Conservation (phyloP, 192 early-diverging fungal species). For the Podila epicladia region DNA sequence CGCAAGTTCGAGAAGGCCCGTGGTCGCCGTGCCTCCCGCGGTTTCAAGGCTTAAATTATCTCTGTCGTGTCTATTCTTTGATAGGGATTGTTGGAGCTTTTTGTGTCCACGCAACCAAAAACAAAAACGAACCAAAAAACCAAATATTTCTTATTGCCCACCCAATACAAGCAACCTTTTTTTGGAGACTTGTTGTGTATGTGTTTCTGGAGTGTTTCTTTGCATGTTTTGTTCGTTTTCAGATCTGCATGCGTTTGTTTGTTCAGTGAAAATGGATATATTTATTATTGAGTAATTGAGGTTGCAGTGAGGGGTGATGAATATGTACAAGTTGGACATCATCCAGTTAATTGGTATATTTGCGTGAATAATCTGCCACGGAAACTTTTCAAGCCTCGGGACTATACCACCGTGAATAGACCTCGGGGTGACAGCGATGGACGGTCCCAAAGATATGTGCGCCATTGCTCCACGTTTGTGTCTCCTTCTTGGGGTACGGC, state of each 20-base stretch:
- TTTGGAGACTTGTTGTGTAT: too few relatives aligned
- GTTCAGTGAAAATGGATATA: too few relatives aligned
- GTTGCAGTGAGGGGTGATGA: too few relatives aligned
- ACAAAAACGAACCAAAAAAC: too few relatives aligned
- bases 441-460: conserved; percentile 45
- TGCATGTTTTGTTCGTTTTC: too few relatives aligned
- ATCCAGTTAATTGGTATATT: conserved; percentile 17
- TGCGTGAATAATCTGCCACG: conserved; percentile 86
- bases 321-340: too few relatives aligned
- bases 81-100: conserved; percentile 16
- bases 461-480: conserved; percentile 32
- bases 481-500: not conserved
- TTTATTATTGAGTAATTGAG: too few relatives aligned
- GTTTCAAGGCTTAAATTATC: conserved; percentile 88
- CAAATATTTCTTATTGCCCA: too few relatives aligned
- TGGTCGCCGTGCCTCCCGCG: conserved; percentile 99
- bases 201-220: too few relatives aligned
- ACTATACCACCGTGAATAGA: conserved; percentile 36
- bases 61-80: too few relatives aligned
- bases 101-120: not conserved
- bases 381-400: conserved; percentile 3
- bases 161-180: too few relatives aligned
- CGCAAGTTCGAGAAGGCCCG: conserved; percentile 99
- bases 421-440: conserved; percentile 48
- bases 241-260: too few relatives aligned